Conservation (phyloP, 495 filamentous ascomycete species). For the Pyronema omphalodes region DNA sequence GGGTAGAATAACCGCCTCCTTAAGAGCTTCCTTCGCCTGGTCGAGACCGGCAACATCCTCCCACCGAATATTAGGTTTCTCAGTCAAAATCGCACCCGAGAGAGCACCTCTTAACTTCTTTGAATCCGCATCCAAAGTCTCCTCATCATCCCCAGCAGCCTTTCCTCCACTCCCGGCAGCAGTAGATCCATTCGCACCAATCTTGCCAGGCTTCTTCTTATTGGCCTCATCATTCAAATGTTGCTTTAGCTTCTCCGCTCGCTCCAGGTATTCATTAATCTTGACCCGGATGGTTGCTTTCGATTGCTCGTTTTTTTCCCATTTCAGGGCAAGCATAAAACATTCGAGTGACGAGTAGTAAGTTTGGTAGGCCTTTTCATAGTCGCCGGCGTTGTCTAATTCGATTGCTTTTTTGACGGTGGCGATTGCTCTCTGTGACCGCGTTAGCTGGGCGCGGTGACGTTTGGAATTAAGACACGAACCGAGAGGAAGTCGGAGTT, state of each 20-base stretch:
- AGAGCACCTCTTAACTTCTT: slow-evolving; percentile 89
- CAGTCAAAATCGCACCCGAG: slow-evolving; percentile 77
- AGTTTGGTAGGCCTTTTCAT: slow-evolving; percentile 83
- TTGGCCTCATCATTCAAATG: slow-evolving; percentile 62
- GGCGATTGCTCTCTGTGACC: slow-evolving; percentile 52
- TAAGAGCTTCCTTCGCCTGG: slow-evolving; percentile 85
- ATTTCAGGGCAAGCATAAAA: slow-evolving; percentile 93
- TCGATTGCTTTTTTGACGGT: slow-evolving; percentile 95
- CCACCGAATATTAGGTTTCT: slow-evolving; percentile 91
- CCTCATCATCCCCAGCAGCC: slow-evolving; percentile 36
- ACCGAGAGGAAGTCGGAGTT: slow-evolving; percentile 85
- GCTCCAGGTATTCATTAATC: slow-evolving; percentile 90
- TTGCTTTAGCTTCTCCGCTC: slow-evolving; percentile 88
- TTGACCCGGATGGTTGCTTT: slow-evolving; percentile 95
- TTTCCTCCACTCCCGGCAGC: slow-evolving; percentile 43
- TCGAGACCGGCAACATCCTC: slow-evolving; percentile 97
- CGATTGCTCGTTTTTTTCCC: slow-evolving; percentile 90
- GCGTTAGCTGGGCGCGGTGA: slow-evolving; percentile 1
- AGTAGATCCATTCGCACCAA: slow-evolving; percentile 72
- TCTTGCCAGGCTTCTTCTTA: slow-evolving; percentile 61
- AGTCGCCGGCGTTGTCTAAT: slow-evolving; percentile 82
- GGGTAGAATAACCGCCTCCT: slow-evolving; percentile 90
- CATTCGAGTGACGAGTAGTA: slow-evolving; percentile 90
- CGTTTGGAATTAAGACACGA: not conserved
- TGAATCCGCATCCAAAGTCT: slow-evolving; percentile 64